These are phyloP conservation scores for Pseudonectria buxi DNA, from an alignment of 2,329 filamentous ascomycete genomes.

Conservation along the genomic window DNA sequence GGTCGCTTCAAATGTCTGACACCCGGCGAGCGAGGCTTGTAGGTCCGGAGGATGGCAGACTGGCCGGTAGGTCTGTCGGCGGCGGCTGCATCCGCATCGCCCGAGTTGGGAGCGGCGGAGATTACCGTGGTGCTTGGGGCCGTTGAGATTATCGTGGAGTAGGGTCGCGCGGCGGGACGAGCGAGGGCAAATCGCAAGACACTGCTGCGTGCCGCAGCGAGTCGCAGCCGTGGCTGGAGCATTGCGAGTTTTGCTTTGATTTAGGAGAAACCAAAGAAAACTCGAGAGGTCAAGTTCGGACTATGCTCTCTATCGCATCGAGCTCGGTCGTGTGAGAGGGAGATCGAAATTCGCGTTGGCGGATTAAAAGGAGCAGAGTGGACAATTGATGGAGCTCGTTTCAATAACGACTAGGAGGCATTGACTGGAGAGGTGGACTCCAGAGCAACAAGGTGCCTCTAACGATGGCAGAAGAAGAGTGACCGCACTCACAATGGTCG, in stretches of 20 bases:
- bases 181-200: slow-evolving; percentile 22
- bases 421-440: slow-evolving; percentile 6
- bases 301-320: slow-evolving; percentile 11
- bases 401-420: slow-evolving; percentile 1
- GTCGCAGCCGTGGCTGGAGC: slow-evolving; percentile 25
- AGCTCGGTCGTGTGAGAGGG: slow-evolving; percentile 3
- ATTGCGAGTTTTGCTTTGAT: slow-evolving; percentile 14
- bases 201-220: slow-evolving; percentile 23
- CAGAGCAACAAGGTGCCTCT: slow-evolving; percentile 6
- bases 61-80: slow-evolving; percentile 22
- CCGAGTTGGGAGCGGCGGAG: slow-evolving; percentile 4
- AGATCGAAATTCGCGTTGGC: slow-evolving; percentile 11
- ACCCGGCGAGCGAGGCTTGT: slow-evolving; percentile 90
- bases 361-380: slow-evolving; percentile 8
- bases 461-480: slow-evolving; percentile 3
- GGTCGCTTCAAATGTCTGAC: slow-evolving; percentile 84
- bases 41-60: slow-evolving; percentile 62
- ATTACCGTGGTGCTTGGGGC: slow-evolving; percentile 3
- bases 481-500: slow-evolving; percentile 8
- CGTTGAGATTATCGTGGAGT: slow-evolving; percentile 23
- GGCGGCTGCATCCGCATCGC: slow-evolving; percentile 12
- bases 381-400: slow-evolving; percentile 8
- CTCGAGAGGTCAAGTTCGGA: neutral
- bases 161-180: slow-evolving; percentile 22
- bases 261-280: neutral